Evolutionary conservation across 2,329 filamentous ascomycete species (phyloP).

Genomic region (Stachybotrys chartarum): DNA sequence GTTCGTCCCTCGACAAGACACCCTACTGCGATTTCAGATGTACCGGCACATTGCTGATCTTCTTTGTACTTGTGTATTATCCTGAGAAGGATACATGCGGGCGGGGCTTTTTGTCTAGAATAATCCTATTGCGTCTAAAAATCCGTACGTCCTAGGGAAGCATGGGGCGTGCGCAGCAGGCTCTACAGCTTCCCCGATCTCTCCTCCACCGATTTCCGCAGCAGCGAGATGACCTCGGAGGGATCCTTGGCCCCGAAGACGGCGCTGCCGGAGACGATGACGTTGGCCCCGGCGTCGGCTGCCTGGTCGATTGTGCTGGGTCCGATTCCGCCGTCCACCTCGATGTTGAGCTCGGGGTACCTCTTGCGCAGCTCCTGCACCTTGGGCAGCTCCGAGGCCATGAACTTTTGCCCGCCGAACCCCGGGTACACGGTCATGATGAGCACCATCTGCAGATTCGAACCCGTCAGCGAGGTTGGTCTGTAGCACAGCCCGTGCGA

Average conservation of each 20-base stretch:
- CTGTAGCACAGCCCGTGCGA: background rate
- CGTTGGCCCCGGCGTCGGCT: slow-evolving; percentile 91
- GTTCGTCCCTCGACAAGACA: too few relatives aligned
- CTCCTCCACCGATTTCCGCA: slow-evolving; percentile 73
- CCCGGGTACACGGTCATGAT: slow-evolving; percentile 98
- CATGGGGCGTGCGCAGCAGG: background rate
- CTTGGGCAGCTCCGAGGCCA: slow-evolving; percentile 92
- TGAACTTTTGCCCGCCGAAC: slow-evolving; percentile 98
- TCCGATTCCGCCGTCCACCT: slow-evolving; percentile 90
- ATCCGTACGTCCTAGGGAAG: too few relatives aligned
- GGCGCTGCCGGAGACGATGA: slow-evolving; percentile 94
- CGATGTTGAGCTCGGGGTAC: slow-evolving; percentile 92
- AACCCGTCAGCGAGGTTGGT: background rate
- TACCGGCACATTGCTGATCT: too few relatives aligned
- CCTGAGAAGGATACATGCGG: too few relatives aligned
- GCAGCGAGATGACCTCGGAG: slow-evolving; percentile 72
- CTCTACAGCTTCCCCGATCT: slow-evolving; percentile 31
- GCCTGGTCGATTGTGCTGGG: slow-evolving; percentile 87
- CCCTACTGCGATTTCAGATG: too few relatives aligned
- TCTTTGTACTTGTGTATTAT: too few relatives aligned
- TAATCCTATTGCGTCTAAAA: too few relatives aligned
- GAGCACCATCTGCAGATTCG: slow-evolving; percentile 77
- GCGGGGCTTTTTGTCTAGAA: too few relatives aligned
- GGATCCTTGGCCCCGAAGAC: slow-evolving; percentile 92
- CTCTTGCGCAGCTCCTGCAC: slow-evolving; percentile 73